Evolutionary conservation across 176 grass and related monocot genomes (phyloP).

Genomic region (Canna indica): DNA sequence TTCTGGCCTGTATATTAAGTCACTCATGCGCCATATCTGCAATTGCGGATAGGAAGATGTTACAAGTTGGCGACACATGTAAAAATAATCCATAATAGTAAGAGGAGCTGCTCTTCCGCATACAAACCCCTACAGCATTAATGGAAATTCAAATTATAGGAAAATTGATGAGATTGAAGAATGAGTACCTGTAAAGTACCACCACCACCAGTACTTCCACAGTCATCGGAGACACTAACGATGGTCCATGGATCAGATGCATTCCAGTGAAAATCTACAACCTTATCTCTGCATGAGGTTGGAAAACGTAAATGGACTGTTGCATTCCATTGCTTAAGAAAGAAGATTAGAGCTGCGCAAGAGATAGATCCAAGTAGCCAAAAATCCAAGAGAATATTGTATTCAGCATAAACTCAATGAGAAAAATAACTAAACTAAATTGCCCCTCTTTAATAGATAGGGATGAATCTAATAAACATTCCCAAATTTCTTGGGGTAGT

Average conservation of each 20-base stretch:
- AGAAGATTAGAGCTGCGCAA: background rate
- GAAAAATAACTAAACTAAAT: too few species aligned
- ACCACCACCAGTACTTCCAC: conserved; percentile 92
- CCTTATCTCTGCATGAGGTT: conserved; percentile 47
- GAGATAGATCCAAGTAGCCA: too few species aligned
- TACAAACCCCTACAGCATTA: background rate
- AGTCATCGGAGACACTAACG: conserved; percentile 90
- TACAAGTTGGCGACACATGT: background rate
- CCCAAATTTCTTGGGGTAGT: too few species aligned
- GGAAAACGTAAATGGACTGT: background rate
- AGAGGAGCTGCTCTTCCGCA: background rate
- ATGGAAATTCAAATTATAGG: background rate
- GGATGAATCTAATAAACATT: too few species aligned
- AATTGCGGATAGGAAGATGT: background rate
- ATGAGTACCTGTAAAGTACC: conserved; percentile 83
- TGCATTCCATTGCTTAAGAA: background rate
- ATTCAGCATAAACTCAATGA: too few species aligned
- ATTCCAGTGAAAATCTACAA: conserved; percentile 96
- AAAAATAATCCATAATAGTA: background rate
- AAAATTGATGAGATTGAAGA: background rate
- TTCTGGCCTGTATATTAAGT: conserved; percentile 74
- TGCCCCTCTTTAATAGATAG: too few species aligned
- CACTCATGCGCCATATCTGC: conserved; percentile 92
- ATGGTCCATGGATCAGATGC: conserved; percentile 91
- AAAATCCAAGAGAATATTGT: too few species aligned